Evolutionary conservation across 192 early-diverging fungal genomes (phyloP).

Genomic region (Phlyctochytrium bullatum): DNA sequence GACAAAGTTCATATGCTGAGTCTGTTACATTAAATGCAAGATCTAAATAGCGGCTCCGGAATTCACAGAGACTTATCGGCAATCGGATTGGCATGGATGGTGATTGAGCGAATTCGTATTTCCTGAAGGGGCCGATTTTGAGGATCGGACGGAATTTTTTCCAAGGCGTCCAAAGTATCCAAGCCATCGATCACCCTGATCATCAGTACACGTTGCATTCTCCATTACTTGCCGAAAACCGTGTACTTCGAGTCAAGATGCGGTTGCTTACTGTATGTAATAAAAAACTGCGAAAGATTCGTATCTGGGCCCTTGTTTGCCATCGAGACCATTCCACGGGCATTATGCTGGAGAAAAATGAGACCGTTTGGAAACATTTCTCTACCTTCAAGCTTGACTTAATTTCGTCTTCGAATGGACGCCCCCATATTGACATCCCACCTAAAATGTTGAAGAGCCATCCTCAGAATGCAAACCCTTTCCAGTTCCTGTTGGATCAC

Average conservation of each 20-base stretch:
- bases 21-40: too few species aligned
- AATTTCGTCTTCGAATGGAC: conserved; percentile 50
- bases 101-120: conserved; percentile 70
- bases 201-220: background rate
- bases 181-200: conserved; percentile 76
- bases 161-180: conserved; percentile 82
- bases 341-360: conserved; percentile 58
- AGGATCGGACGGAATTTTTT: conserved; percentile 80
- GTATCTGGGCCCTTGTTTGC: conserved; percentile 92
- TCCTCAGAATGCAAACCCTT: conserved; percentile 28
- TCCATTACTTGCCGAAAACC: conserved; percentile 77
- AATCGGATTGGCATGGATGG: conserved; percentile 93
- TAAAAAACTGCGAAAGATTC: conserved; percentile 88
- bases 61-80: too few species aligned
- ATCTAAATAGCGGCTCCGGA: too few species aligned
- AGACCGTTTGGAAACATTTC: conserved; percentile 69
- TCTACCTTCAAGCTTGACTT: conserved; percentile 62
- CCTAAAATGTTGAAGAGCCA: conserved; percentile 61
- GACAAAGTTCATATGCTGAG: too few species aligned
- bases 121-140: conserved; percentile 79
- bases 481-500: conserved; percentile 54
- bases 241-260: conserved; percentile 91
- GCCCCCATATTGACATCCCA: conserved; percentile 45
- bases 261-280: conserved; percentile 82
- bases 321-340: conserved; percentile 87